These are phyloP conservation scores for Mortierella sp. DNA, from an alignment of 371 early-diverging fungal genomes.

Conservation along the genomic window DNA sequence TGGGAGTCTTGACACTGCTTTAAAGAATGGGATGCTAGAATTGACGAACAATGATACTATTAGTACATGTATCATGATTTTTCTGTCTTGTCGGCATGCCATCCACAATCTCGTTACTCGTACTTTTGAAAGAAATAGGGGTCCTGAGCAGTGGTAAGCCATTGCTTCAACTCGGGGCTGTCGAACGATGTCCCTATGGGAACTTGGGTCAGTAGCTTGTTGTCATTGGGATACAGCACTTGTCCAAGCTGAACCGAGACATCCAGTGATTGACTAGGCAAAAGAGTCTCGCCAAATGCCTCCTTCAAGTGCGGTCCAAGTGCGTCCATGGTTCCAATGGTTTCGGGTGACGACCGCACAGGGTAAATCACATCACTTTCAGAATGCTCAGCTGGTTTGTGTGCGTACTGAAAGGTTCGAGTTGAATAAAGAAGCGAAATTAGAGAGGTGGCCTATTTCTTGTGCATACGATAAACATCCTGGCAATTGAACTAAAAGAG, in stretches of 20 bases:
- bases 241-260: conserved; percentile 43
- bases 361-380: conserved; percentile 12
- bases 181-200: conserved; percentile 31
- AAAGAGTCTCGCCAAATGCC: background rate
- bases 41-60: background rate
- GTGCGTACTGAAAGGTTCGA: conserved; percentile 10
- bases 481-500: background rate
- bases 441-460: background rate
- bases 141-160: conserved; percentile 30
- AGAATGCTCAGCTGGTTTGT: background rate
- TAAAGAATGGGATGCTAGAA: conserved; percentile 45
- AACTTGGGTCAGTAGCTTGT: conserved; percentile 5
- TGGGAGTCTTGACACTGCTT: conserved; percentile 26
- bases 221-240: conserved; percentile 34
- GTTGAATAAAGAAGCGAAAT: background rate
- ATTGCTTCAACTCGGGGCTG: conserved; percentile 23
- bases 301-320: conserved; percentile 20
- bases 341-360: conserved; percentile 22
- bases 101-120: background rate
- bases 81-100: too few relatives aligned
- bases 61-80: background rate
- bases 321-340: conserved; percentile 12
- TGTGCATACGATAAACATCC: background rate
- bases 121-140: conserved; percentile 46
- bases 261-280: conserved; percentile 16